These are phyloP conservation scores for Linnemannia exigua DNA, from an alignment of 192 early-diverging fungal genomes.

Conservation along the genomic window DNA sequence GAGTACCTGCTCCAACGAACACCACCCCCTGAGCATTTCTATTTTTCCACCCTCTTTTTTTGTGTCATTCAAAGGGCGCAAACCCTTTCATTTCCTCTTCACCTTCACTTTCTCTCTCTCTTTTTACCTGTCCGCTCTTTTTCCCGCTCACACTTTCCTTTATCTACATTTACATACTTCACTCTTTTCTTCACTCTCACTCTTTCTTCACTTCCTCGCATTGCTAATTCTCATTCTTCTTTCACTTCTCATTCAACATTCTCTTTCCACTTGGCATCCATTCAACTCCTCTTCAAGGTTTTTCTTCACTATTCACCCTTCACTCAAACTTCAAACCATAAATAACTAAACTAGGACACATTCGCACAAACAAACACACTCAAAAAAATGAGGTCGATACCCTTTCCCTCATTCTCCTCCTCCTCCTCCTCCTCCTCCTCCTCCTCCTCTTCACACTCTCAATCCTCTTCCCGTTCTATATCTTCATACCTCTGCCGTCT, in stretches of 20 bases:
- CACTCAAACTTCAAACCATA: too few relatives aligned
- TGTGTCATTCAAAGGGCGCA: neutral
- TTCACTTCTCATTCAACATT: neutral
- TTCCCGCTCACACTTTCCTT: neutral
- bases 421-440: neutral
- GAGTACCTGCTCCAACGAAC: neutral
- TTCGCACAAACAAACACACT: neutral
- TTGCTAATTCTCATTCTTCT: neutral
- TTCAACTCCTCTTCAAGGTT: conserved; percentile 15
- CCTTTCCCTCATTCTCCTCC: conserved; percentile 5
- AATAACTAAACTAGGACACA: neutral
- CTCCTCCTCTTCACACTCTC: conserved; percentile 7
- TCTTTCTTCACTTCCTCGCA: neutral
- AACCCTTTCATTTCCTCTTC: neutral
- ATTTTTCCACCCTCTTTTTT: neutral
- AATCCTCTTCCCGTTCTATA: neutral
- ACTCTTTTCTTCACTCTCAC: neutral
- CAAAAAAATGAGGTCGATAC: conserved; percentile 37
- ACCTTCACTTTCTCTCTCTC: neutral
- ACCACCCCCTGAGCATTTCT: neutral
- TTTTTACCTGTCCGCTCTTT: neutral
- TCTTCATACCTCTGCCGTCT: neutral
- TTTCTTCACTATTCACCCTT: neutral
- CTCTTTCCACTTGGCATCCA: neutral
- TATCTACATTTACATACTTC: too few relatives aligned